A percentile compares a stretch with the other conserved stretches of the same genome.
Conservation (phyloP, 2,329 filamentous ascomycete species). For the Phaeosphaeria sp. region DNA sequence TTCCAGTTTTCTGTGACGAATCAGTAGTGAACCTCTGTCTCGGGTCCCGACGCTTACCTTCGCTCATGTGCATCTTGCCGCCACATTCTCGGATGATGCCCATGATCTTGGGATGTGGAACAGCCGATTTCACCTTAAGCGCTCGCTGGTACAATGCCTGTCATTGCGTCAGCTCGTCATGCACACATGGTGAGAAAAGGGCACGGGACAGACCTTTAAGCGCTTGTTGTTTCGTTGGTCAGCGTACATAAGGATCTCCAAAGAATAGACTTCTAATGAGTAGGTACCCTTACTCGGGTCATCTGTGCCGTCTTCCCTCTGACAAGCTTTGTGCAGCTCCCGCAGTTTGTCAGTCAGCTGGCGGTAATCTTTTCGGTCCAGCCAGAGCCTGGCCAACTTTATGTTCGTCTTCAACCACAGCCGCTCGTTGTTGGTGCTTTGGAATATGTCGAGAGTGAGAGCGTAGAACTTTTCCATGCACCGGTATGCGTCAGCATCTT, state of each 20-base stretch:
- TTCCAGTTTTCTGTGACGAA: constrained; percentile 83
- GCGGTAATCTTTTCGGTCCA: constrained; percentile 88
- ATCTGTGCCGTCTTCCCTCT: constrained; percentile 83
- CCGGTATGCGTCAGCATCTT: constrained; percentile 71
- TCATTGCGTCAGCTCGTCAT: constrained; percentile 28
- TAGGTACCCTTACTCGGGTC: constrained; percentile 97
- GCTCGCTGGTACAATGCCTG: constrained; percentile 85
- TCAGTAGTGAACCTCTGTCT: constrained; percentile 29
- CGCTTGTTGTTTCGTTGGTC: constrained; percentile 98
- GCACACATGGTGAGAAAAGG: constrained; percentile 23
- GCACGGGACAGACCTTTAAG: constrained; percentile 67
- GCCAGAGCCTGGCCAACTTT: constrained; percentile 88
- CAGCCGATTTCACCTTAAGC: constrained; percentile 90
- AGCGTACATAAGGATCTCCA: constrained; percentile 99
- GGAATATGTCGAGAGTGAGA: constrained; percentile 89
- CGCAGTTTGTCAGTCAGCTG: constrained; percentile 82
- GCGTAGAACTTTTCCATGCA: constrained; percentile 97
- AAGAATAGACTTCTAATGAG: constrained; percentile 90
- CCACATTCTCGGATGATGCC: constrained; percentile 98
- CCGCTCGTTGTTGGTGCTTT: constrained; percentile 96
- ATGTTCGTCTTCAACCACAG: constrained; percentile 98
- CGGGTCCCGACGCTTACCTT: constrained; percentile 56
- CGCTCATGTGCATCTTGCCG: constrained; percentile 99
- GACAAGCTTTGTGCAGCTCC: constrained; percentile 88
- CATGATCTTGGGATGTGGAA: constrained; percentile 98